These are phyloP conservation scores for Sedum album DNA, from an alignment of 164 flowering plant genomes.

Conservation along the genomic window DNA sequence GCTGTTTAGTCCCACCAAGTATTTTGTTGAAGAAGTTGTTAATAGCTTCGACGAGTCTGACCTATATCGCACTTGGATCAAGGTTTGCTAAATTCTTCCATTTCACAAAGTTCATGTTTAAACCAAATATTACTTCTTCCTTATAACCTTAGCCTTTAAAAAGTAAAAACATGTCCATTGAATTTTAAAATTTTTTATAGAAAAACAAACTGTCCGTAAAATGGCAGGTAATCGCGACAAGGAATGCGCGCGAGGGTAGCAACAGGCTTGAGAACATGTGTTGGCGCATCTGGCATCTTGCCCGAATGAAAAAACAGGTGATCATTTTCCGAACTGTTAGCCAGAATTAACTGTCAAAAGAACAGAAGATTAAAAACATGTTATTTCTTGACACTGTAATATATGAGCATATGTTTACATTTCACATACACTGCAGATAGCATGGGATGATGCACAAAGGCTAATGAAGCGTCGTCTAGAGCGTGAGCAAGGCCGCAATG, in stretches of 20 bases:
- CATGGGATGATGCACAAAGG: constrained; percentile 53
- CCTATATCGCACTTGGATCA: constrained; percentile 49
- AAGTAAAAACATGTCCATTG: too few relatives aligned
- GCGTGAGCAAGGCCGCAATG: constrained; percentile 60
- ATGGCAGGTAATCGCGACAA: constrained; percentile 47
- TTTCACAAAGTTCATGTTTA: too few relatives aligned
- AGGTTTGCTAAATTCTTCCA: constrained; percentile 19
- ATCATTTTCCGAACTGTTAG: constrained; percentile 11
- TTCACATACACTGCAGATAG: constrained; percentile 34
- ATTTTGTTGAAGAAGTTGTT: constrained; percentile 52
- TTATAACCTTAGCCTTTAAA: too few relatives aligned
- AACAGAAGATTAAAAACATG: too few relatives aligned
- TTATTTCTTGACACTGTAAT: neutral
- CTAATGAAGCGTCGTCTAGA: constrained; percentile 47
- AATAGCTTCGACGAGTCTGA: constrained; percentile 52
- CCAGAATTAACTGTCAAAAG: too few relatives aligned
- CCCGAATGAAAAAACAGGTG: constrained; percentile 55
- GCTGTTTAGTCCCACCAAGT: constrained; percentile 41
- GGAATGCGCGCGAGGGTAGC: constrained; percentile 52
- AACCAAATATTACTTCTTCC: too few relatives aligned
- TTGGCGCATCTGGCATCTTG: constrained; percentile 68
- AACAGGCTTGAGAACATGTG: constrained; percentile 61
- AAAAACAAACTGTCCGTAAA: too few relatives aligned
- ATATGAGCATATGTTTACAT: neutral
- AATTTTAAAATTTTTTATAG: too few relatives aligned